Base-by-base conservation (phyloP, 345 rosid species). In the Hibiscus trionum region DNA sequence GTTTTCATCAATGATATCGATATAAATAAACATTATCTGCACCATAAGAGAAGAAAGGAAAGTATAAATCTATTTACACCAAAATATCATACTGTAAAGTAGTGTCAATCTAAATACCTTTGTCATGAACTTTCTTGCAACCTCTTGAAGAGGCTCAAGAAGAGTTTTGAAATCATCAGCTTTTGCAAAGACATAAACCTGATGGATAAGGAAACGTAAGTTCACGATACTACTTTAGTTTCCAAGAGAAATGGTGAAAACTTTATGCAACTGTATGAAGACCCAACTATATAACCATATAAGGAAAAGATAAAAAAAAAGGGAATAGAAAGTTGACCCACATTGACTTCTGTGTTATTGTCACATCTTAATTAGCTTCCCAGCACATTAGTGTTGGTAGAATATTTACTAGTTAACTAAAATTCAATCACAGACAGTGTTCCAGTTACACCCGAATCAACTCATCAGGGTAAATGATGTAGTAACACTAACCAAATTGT, bases 11-110 rank as follows among this genome's bases (percentile, higher is more conserved):
- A 77, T 37, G 26, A 86, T 84, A 78, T 91, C 92, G n/a, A 89
- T 69, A 61, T 79, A 76, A 69, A 87, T 65, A 82, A 93, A 89
- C 91, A 93, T 88, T 71, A 93, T 77, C 98, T 93, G 86, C 82
- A 83, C 7, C 57, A 73, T 50, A 7, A 53, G 73, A 61, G 72
- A 10, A 69, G 37, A 37, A 66, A 58, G 4, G 11, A 7, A 46
- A 47, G 35, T 66, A n/a, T 75, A 19, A 77, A 61, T 31, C 70
- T 60, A 37, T 77, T 66, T 37, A 69, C 16, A 46, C n/a, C 35
- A 9, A 9, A 58, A 70, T 44, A 21, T 42, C 27, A 39, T n/a
- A 50, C 14, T 47, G 73, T 72, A 42, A 80, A 63, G 39, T 61
- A 24, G 60, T 33, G 60, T 33, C 56, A 17, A 49, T 67, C 63